phyloP scores from a whole-genome alignment of 2,329 filamentous ascomycete species.

The Thelonectria blattea region DNA sequence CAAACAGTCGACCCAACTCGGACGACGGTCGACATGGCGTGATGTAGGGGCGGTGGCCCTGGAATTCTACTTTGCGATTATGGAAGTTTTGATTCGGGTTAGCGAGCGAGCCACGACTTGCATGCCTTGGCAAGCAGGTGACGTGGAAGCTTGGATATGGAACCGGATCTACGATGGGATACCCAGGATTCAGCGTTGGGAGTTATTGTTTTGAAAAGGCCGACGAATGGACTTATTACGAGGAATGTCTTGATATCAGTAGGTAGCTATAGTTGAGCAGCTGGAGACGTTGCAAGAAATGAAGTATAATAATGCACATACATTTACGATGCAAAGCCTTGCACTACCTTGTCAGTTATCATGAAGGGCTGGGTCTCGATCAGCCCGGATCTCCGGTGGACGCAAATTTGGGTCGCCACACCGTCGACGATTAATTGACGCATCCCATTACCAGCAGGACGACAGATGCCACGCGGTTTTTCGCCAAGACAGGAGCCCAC shows the following conservation, averaged over 20 bases:
- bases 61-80: background rate
- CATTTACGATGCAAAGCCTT: background rate
- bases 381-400: no score
- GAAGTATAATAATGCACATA: background rate
- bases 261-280: background rate
- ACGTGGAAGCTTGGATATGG: background rate
- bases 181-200: conserved; percentile 2
- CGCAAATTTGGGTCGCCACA: no score
- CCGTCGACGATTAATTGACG: no score
- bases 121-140: background rate
- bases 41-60: background rate
- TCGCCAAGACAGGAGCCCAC: background rate
- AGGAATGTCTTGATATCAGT: background rate
- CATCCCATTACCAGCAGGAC: no score
- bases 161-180: background rate
- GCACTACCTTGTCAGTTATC: no score
- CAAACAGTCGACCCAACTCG: conserved; percentile 46
- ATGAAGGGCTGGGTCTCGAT: no score
- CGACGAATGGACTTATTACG: background rate
- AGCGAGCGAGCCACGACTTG: no score
- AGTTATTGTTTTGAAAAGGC: background rate
- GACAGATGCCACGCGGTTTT: background rate
- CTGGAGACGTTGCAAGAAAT: background rate
- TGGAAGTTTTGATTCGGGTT: background rate
- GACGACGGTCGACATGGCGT: conserved; percentile 37